Base-by-base conservation (phyloP, 192 early-diverging fungal species). In the Phlyctochytrium bullatum region DNA sequence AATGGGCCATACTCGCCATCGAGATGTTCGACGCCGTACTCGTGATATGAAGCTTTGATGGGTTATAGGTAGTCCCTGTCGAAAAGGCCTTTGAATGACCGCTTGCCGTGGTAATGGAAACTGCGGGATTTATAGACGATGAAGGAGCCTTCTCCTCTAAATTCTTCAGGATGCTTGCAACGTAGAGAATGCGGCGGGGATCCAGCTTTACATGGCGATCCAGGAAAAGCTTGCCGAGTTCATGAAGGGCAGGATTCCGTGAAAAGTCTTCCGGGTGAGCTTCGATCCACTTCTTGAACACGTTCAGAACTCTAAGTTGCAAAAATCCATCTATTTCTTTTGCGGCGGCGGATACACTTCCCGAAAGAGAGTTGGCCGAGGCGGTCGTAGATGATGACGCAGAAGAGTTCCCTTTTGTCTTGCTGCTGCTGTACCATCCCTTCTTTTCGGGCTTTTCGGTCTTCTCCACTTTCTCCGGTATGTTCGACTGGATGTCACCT, bases 221-320 rank as follows among this genome's bases (percentile, higher is more conserved):
- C 6, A 81, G 54, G 64, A 81, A 81, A 23, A 34, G 35, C 2
- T 20, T 34, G 2, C 69, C 24, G 31, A 81, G 35, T 14, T 70
- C 62, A 0, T 35, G 20, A 0, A 80, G 53, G 12, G 29, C 33
- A 10, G 27, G 28, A 64, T 62, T 65, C n/a, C 58, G 17, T n/a
- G 59, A 34, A 2, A 81, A 81, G 57, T 81, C 80, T 23, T 52
- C 53, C 23, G 76, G 66, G 61, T 79, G 72, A n/a, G 27, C 23
- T 24, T 79, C 80, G 30, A 80, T 71, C 80, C 80, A 81, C 71
- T 79, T 81, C 58, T 79, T 79, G 68, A 81, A 79, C 2, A 79
- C 77, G 54, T 79, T 79, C 2, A 81, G 65, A 35, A 79, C 64
- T 29, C 72, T 36, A 10, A 79, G 71, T 52, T 81, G 77, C 34